phyloP scores from a whole-genome alignment of 1,284 basidiomycete genomes.

The Ustilago tritici region DNA sequence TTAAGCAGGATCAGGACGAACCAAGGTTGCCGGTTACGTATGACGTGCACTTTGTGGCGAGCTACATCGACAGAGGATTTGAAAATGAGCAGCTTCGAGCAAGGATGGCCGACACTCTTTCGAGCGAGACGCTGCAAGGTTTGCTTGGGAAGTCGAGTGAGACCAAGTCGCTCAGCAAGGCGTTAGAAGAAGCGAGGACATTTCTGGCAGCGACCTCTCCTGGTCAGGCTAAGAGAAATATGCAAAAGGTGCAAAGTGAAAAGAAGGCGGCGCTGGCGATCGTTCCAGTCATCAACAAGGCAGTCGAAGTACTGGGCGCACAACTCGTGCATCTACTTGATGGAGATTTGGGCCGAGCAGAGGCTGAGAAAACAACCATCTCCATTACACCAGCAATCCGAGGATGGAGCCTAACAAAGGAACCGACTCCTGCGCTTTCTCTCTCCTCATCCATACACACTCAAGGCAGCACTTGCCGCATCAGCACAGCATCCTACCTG shows the following conservation, averaged over 20 bases:
- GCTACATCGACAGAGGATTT: slow-evolving; percentile 47
- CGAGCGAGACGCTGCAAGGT: slow-evolving; percentile 7
- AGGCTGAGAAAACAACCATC: slow-evolving; percentile 1
- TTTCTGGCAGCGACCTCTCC: slow-evolving; percentile 10
- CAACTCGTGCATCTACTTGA: slow-evolving; percentile 19
- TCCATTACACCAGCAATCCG: background rate
- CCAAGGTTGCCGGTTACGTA: slow-evolving; percentile 45
- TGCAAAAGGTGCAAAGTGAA: background rate
- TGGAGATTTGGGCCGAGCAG: slow-evolving; percentile 4
- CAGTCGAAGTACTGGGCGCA: slow-evolving; percentile 23
- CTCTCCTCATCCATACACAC: slow-evolving; percentile 13
- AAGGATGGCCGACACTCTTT: slow-evolving; percentile 6
- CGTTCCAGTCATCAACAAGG: slow-evolving; percentile 14
- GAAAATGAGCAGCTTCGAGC: slow-evolving; percentile 19
- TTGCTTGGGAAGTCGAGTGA: background rate
- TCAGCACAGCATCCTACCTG: slow-evolving; percentile 10
- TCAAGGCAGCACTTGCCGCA: background rate
- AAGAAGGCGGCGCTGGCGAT: slow-evolving; percentile 17
- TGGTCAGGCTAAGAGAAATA: background rate
- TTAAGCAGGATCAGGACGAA: slow-evolving; percentile 54
- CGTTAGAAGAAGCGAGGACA: slow-evolving; percentile 14
- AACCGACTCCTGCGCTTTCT: slow-evolving; percentile 21
- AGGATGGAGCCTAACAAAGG: slow-evolving; percentile 1
- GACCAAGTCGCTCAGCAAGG: background rate
- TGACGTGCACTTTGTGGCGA: slow-evolving; percentile 42